Evolutionary conservation across 2,329 filamentous ascomycete species (phyloP), one percentile per base, ranked within the genome.

Genomic region (Gnomoniopsis sp.): DNA sequence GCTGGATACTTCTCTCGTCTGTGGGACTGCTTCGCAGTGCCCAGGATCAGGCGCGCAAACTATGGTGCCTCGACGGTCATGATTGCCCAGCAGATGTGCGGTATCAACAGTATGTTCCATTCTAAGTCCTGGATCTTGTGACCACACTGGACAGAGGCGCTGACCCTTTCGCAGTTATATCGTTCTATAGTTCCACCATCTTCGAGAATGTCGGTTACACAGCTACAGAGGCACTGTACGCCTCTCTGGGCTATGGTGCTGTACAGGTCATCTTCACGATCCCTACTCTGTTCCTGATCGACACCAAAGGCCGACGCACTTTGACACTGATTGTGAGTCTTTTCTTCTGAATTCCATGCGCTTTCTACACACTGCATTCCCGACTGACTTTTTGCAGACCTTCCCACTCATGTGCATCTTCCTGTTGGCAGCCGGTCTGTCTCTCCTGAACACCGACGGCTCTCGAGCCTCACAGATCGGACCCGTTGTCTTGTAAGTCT

Each of bases 11-110:
- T 85, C 52, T 81, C 76, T 22, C 83, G 88, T 17, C 86, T 90
- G 63, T 65, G 80, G 41, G 83, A 90, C 68, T 75, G 88, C 1
- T 88, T 91, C 67, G 88, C 85, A 12, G 81, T 91, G 58, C 86
- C 88, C 1, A 82, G 88, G 49, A 77, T 89, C 12, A 82, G 87
- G 15, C 82, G 88, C 44, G 91, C 91, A 2, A 93, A 87, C 3
- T 79, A 89, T 33, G 91, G 90, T 6, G 88, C 90, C 1, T 89
- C 87, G 63, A 85, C 86, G 1, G 89, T 93, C 64, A 96, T 96
- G 91, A 86, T 89, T 66, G 86, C 85, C 0, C 87, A 89, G 71
- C 86, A 89, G 49, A 61, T 61, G 59, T 61, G 59, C 47, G 82
- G 73, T 53, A 81, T 89, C 71, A 90, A 90, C 68, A 88, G 59